A percentile compares a stretch with the other conserved stretches of the same genome.
Conservation (phyloP, 768 basidiomycete genomes). For the Tulasnella sp. region DNA sequence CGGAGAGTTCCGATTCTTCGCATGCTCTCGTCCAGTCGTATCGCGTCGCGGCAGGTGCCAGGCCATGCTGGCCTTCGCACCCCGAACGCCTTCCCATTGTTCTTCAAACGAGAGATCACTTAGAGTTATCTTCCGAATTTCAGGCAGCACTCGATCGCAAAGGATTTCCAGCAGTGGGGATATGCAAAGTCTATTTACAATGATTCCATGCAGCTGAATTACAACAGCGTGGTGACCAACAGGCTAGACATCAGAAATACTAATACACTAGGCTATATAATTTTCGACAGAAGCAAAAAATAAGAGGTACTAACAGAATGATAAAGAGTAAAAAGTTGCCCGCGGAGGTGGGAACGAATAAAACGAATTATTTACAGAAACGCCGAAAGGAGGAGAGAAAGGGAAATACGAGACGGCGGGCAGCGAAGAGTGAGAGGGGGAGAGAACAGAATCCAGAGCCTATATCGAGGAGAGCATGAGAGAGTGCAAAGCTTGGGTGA, state of each 20-base stretch:
- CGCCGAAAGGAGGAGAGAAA: neutral
- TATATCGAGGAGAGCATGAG: neutral
- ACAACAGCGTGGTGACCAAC: conserved; percentile 11
- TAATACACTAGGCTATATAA: conserved; percentile 12
- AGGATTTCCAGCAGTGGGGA: neutral
- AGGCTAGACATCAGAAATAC: neutral
- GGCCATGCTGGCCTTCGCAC: neutral
- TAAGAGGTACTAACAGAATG: conserved; percentile 8
- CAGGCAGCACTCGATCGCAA: neutral
- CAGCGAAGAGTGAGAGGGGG: neutral
- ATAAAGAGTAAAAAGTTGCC: conserved; percentile 7
- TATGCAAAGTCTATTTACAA: conserved; percentile 15
- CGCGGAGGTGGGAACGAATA: conserved; percentile 10
- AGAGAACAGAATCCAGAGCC: neutral
- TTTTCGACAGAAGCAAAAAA: neutral
- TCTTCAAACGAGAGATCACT: neutral
- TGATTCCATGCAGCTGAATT: conserved; percentile 10
- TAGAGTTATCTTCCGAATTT: conserved; percentile 4
- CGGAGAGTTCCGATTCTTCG: neutral
- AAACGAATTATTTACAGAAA: neutral
- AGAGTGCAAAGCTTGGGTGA: neutral
- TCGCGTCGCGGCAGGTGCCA: conserved; percentile 4
- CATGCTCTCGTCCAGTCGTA: neutral
- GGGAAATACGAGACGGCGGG: neutral
- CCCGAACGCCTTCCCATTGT: neutral